phyloP scores from a whole-genome alignment of 1,284 basidiomycete species.

The Bondarzewia mesenterica region DNA sequence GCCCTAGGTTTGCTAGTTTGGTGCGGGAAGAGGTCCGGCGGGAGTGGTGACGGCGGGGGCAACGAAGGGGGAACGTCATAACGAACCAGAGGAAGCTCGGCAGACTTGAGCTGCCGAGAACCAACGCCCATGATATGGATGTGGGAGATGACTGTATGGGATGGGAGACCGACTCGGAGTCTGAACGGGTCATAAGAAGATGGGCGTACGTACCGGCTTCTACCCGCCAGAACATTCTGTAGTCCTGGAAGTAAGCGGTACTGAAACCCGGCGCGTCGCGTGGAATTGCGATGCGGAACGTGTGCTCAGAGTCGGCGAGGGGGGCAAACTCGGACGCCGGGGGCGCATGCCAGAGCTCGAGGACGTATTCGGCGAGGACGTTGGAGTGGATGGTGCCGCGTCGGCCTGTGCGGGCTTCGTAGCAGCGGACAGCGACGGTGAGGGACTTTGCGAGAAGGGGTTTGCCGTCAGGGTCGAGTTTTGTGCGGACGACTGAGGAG shows the following conservation, averaged over 20 bases:
- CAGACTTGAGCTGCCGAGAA: constrained; percentile 55
- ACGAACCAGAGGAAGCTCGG: constrained; percentile 54
- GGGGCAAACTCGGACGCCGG: constrained; percentile 45
- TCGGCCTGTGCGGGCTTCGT: constrained; percentile 62
- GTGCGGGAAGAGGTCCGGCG: constrained; percentile 21
- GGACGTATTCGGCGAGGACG: constrained; percentile 56
- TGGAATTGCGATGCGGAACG: constrained; percentile 66
- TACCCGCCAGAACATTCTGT: constrained; percentile 72
- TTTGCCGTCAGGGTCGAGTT: constrained; percentile 63
- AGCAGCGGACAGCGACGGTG: constrained; percentile 65
- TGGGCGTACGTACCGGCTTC: constrained; percentile 57
- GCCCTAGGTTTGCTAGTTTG: constrained; percentile 23
- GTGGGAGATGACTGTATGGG: constrained; percentile 52
- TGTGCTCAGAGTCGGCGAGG: constrained; percentile 54
- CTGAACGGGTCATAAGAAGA: constrained; percentile 9
- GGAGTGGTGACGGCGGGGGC: constrained; percentile 26
- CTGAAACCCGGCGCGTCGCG: constrained; percentile 56
- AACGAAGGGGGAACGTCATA: constrained; percentile 37
- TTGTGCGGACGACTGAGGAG: constrained; percentile 52
- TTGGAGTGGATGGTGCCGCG: constrained; percentile 49
- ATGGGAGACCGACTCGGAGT: too few species aligned
- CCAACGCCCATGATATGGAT: constrained; percentile 57
- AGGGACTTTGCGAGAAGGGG: constrained; percentile 55
- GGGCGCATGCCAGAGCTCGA: constrained; percentile 63
- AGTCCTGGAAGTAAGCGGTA: constrained; percentile 66